A percentile compares a stretch with the other conserved stretches of the same genome.
phyloP scores from a whole-genome alignment of 441 rosid species.

The Sinapis alba region DNA sequence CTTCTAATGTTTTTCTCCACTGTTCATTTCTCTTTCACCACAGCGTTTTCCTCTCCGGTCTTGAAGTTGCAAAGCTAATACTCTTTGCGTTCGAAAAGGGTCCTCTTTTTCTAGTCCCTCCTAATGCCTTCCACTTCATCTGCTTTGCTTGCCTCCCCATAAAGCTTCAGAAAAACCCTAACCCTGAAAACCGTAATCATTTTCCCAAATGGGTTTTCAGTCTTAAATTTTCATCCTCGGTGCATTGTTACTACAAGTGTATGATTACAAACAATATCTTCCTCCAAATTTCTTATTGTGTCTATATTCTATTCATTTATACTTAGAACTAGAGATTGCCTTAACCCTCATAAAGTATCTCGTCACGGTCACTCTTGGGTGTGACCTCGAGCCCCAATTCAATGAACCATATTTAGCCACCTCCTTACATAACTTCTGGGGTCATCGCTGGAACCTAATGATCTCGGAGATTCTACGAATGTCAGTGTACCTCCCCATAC shows the following conservation, averaged over 20 bases:
- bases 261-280: neutral
- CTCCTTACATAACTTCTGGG: neutral
- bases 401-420: neutral
- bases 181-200: neutral
- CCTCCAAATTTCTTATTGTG: neutral
- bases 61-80: neutral
- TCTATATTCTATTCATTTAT: neutral
- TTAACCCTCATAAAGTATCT: neutral
- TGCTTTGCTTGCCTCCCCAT: neutral
- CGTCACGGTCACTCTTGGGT: neutral
- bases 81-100: neutral
- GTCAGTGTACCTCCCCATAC: neutral
- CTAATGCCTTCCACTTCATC: neutral
- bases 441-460: neutral
- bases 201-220: neutral
- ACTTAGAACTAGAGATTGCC: neutral
- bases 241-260: neutral
- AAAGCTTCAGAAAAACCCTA: neutral
- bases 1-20: neutral
- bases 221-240: neutral
- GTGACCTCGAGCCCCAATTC: neutral
- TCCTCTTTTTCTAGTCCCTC: neutral
- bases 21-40: neutral
- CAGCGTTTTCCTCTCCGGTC: neutral
- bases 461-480: neutral